Evolutionary conservation across 2,329 filamentous ascomycete species (phyloP).

Genomic region (Neonectria ditissima): DNA sequence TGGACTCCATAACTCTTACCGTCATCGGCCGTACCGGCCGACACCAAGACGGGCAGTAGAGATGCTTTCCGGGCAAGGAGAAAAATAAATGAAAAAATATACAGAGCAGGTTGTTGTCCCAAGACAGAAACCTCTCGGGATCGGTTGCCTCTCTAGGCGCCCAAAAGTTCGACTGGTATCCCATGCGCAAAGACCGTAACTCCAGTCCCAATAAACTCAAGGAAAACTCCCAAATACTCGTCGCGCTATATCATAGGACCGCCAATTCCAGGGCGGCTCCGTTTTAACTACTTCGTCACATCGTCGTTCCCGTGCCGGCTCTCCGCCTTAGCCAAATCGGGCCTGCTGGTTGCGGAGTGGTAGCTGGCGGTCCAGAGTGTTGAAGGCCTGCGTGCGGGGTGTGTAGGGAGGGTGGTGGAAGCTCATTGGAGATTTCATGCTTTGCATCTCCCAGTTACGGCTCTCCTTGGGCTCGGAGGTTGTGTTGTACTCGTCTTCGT

Average conservation of each 20-base stretch:
- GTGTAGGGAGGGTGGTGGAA: constrained; percentile 63
- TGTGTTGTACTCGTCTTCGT: constrained; percentile 54
- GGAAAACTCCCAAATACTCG: constrained; percentile 9
- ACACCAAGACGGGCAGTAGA: not conserved
- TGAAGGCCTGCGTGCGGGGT: constrained; percentile 75
- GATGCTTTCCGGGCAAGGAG: not conserved
- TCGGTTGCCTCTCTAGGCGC: constrained; percentile 10
- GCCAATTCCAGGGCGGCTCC: not conserved
- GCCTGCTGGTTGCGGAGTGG: constrained; percentile 58
- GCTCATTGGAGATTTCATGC: constrained; percentile 55
- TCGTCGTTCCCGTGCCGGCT: not conserved
- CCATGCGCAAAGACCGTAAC: constrained; percentile 18
- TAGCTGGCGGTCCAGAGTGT: constrained; percentile 69
- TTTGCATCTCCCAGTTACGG: constrained; percentile 69
- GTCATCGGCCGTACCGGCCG: constrained; percentile 3
- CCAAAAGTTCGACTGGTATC: constrained; percentile 15
- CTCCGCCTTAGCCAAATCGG: constrained; percentile 28
- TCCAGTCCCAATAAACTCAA: constrained; percentile 20
- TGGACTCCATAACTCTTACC: constrained; percentile 10
- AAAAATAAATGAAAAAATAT: constrained; percentile 14
- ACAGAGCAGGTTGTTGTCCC: constrained; percentile 16
- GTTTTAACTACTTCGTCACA: not conserved
- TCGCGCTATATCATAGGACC: not conserved
- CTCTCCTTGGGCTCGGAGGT: constrained; percentile 54
- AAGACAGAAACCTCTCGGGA: constrained; percentile 17